A percentile compares a stretch with the other conserved stretches of the same genome.
phyloP scores from a whole-genome alignment of 805 yeast species.

The Debaryomyces tyrocola region DNA sequence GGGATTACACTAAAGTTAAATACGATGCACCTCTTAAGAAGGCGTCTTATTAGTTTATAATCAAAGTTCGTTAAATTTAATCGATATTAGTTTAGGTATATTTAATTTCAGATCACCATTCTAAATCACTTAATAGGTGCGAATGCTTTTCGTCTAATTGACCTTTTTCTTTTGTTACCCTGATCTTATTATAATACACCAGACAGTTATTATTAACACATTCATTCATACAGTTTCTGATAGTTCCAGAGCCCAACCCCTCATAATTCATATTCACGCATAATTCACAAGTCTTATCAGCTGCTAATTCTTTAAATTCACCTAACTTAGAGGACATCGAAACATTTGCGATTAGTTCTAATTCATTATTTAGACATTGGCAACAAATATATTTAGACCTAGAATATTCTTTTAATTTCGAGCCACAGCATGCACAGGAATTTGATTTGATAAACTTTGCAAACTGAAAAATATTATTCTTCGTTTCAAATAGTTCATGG shows the following conservation, averaged over 20 bases:
- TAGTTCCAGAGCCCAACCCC: slow-evolving; percentile 9
- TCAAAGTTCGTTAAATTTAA: too few species aligned
- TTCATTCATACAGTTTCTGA: slow-evolving; percentile 7
- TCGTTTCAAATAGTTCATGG: not conserved
- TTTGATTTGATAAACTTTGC: slow-evolving; percentile 12
- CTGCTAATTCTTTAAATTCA: slow-evolving; percentile 18
- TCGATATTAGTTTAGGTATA: too few species aligned
- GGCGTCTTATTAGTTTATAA: too few species aligned
- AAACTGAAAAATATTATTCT: slow-evolving; percentile 8
- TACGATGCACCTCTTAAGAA: slow-evolving; percentile 7
- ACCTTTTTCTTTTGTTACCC: slow-evolving; percentile 32
- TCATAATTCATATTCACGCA: slow-evolving; percentile 21
- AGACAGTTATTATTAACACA: slow-evolving; percentile 71
- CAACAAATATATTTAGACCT: slow-evolving; percentile 15
- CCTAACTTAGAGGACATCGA: slow-evolving; percentile 19
- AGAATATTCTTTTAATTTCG: slow-evolving; percentile 1
- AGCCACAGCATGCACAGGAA: slow-evolving; percentile 30
- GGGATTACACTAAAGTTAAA: slow-evolving; percentile 32
- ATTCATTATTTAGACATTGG: slow-evolving; percentile 27
- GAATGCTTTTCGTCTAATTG: slow-evolving; percentile 5
- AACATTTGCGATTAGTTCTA: slow-evolving; percentile 32
- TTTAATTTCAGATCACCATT: slow-evolving; percentile 7
- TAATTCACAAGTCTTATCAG: slow-evolving; percentile 15
- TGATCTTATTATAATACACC: slow-evolving; percentile 54
- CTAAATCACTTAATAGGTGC: slow-evolving; percentile 5